A percentile compares a stretch with the other conserved stretches of the same genome.
These are phyloP conservation scores for Ophiostoma triangulosporum DNA, from an alignment of 2,329 filamentous ascomycete genomes.

Conservation along the genomic window DNA sequence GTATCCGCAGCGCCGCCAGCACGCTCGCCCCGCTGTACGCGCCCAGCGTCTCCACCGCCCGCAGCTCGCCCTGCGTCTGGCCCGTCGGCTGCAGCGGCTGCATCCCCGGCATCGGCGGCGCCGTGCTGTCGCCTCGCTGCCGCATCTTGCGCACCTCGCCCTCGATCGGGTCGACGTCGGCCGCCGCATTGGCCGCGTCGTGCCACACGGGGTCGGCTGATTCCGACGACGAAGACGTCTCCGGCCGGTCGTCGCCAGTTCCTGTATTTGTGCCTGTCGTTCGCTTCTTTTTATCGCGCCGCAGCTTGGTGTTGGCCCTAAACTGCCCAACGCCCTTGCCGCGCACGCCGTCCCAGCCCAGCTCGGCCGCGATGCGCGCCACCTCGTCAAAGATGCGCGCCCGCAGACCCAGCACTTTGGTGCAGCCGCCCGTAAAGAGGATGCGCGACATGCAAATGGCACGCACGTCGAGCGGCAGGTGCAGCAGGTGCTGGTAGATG, in stretches of 20 bases:
- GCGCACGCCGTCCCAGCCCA: slow-evolving; percentile 66
- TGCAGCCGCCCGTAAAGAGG: slow-evolving; percentile 70
- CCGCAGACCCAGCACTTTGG: slow-evolving; percentile 67
- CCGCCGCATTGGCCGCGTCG: slow-evolving; percentile 16
- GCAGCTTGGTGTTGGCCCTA: slow-evolving; percentile 31
- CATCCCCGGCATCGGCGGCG: background rate
- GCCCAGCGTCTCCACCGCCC: slow-evolving; percentile 56
- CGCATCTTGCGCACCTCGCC: slow-evolving; percentile 34
- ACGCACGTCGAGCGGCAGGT: slow-evolving; percentile 68
- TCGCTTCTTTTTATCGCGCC: slow-evolving; percentile 9
- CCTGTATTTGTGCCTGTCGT: slow-evolving; percentile 14
- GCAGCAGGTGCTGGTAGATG: slow-evolving; percentile 61
- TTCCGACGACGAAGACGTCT: background rate
- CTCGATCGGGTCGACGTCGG: slow-evolving; percentile 45
- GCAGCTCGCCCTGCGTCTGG: slow-evolving; percentile 34
- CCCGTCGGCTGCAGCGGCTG: slow-evolving; percentile 7
- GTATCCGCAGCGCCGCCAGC: slow-evolving; percentile 52
- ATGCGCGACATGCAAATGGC: slow-evolving; percentile 80
- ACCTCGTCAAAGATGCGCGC: slow-evolving; percentile 66
- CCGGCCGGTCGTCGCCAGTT: slow-evolving; percentile 1
- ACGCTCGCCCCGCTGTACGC: slow-evolving; percentile 65
- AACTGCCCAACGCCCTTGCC: slow-evolving; percentile 48
- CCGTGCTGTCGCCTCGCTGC: slow-evolving; percentile 16
- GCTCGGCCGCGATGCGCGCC: slow-evolving; percentile 45
- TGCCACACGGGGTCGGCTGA: slow-evolving; percentile 21